Evolutionary conservation across 495 filamentous ascomycete species (phyloP), one percentile per base, ranked within the genome.

Genomic region (Tuber umbilicatum): DNA sequence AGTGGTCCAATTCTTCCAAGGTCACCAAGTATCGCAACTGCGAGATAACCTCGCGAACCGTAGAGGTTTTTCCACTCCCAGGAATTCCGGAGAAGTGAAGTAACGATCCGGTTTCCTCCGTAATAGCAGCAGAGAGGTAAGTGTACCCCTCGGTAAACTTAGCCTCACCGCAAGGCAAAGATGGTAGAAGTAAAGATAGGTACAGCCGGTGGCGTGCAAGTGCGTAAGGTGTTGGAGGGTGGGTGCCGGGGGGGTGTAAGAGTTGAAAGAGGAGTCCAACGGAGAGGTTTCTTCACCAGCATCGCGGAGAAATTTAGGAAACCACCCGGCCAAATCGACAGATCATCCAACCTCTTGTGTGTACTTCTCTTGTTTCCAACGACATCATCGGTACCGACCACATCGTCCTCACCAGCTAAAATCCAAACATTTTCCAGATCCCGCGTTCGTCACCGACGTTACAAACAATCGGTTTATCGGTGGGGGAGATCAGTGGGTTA

Each of bases 31-130:
- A 88, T 75, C 97, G 94, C 14, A 99, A 88, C 83, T 93, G 92
- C n/a, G 91, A 89, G 10, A 98, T 91, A 4, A 97, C 95, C 84
- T 98, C 96, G 73, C 96, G 91, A 14, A 99, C 94, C 0, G 96
- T 99, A 39, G 96, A 96, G 9, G 96, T 99, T 82, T 99, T 99
- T 71, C 96, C 96, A 0, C 96, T 99, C 23, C 96, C 96, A 0
- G 96, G 96, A 0, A 94, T 97, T 50, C 96, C 96, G n/a, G 96
- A 97, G 73, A 99, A 98, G 85, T 99, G 98, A 81, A 99, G 97
- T 83, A 96, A 99, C 5, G 93, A 89, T 12, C 96, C 96, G 7
- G 91, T 91, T 47, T 94, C 96, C 74, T 96, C 94, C 70, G 92
- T 91, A 82, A 99, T 98, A 74, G 96, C 96, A 16, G 93, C 90